phyloP scores from a whole-genome alignment of 768 basidiomycete species.

The Peribolospora kevripleyi region DNA sequence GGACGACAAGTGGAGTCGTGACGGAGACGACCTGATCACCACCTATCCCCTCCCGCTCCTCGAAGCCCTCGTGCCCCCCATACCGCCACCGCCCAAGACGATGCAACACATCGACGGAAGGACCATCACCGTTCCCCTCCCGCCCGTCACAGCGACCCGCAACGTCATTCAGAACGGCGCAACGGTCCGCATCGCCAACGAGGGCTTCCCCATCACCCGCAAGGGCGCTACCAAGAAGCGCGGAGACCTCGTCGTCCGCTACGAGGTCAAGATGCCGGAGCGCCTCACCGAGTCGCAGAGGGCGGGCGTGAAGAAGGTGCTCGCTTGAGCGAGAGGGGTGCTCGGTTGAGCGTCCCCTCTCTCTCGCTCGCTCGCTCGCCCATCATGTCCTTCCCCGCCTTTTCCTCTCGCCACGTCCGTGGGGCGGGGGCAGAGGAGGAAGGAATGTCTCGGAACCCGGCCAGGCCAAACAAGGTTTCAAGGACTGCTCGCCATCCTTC shows the following conservation, averaged over 20 bases:
- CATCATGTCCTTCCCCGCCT: background rate
- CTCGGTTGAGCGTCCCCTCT: background rate
- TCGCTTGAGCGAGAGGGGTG: constrained; percentile 10
- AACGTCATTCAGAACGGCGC: constrained; percentile 44
- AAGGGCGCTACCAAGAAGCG: constrained; percentile 41
- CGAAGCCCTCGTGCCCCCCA: constrained; percentile 47
- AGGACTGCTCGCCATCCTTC: too few species aligned
- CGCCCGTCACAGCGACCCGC: constrained; percentile 47
- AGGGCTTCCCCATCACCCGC: constrained; percentile 82
- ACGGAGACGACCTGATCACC: constrained; percentile 54
- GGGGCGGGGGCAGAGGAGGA: too few species aligned
- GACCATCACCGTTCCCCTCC: constrained; percentile 46
- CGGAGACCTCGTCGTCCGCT: constrained; percentile 61
- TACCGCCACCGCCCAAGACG: constrained; percentile 26
- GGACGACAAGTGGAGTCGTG: constrained; percentile 46
- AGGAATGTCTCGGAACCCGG: too few species aligned
- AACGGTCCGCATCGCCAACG: constrained; percentile 41
- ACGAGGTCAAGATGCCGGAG: constrained; percentile 60
- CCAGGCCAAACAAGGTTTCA: too few species aligned
- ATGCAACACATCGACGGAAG: constrained; percentile 59
- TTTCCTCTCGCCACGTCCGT: background rate
- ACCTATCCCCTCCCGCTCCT: constrained; percentile 44
- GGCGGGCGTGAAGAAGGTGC: constrained; percentile 47
- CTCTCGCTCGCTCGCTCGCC: background rate
- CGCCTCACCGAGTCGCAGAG: constrained; percentile 28